A percentile compares a stretch with the other conserved stretches of the same genome.
Evolutionary conservation across 805 yeast species (phyloP).

Genomic region (Hanseniaspora valbyensis): DNA sequence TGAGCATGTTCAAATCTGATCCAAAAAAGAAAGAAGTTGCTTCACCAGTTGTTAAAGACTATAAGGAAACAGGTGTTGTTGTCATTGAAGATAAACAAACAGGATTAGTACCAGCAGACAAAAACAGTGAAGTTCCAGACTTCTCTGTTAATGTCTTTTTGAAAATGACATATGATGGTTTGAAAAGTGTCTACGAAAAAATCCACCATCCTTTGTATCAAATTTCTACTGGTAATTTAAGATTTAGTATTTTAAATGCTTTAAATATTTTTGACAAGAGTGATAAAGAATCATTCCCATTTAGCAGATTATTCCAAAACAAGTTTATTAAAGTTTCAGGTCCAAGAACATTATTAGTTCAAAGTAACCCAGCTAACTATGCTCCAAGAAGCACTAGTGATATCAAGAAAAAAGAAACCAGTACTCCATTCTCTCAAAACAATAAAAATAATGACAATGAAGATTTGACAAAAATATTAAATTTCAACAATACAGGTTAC

Average conservation of each 20-base stretch:
- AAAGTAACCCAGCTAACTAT: slow-evolving; percentile 18
- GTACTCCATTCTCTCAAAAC: slow-evolving; percentile 3
- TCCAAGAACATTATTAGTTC: slow-evolving; percentile 29
- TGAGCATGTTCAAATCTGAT: neutral
- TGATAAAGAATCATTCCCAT: neutral
- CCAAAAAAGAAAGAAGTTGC: neutral
- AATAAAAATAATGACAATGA: slow-evolving; percentile 8
- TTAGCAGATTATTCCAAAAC: slow-evolving; percentile 10
- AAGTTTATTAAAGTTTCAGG: slow-evolving; percentile 25
- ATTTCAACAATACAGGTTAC: slow-evolving; percentile 3
- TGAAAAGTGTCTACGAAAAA: neutral
- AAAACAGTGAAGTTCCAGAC: slow-evolving; percentile 16
- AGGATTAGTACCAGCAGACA: neutral
- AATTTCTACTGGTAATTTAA: slow-evolving; percentile 10
- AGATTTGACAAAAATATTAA: neutral
- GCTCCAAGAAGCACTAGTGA: slow-evolving; percentile 7
- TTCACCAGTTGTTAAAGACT: neutral
- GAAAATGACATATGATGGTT: slow-evolving; percentile 15
- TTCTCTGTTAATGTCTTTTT: slow-evolving; percentile 19
- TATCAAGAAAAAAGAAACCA: neutral
- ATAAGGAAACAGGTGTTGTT: neutral
- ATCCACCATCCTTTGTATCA: slow-evolving; percentile 15
- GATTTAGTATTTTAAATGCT: neutral
- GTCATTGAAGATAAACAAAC: slow-evolving; percentile 1
- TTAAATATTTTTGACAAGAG: slow-evolving; percentile 3